Evolutionary conservation across 371 early-diverging fungal species (phyloP).

Genomic region (Mortierella polycephala): DNA sequence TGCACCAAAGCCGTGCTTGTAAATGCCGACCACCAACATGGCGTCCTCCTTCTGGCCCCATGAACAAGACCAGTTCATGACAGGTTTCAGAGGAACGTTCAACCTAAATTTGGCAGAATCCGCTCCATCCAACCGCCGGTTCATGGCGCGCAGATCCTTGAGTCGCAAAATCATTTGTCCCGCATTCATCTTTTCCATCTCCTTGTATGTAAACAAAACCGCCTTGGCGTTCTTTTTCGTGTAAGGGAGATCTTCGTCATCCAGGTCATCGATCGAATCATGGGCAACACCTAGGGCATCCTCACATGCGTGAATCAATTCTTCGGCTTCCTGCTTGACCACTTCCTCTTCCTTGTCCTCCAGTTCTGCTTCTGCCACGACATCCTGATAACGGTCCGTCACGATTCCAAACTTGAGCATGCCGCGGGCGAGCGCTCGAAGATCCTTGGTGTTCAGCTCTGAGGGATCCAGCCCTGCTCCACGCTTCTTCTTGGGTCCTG

Average conservation of each 20-base stretch:
- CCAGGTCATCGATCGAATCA: constrained; percentile 51
- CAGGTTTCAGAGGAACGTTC: constrained; percentile 78
- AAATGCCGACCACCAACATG: constrained; percentile 94
- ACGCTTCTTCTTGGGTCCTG: constrained; percentile 51
- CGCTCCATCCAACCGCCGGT: constrained; percentile 58
- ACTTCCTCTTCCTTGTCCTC: constrained; percentile 73
- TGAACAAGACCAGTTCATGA: constrained; percentile 84
- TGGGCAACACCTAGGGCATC: constrained; percentile 70
- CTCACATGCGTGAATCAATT: constrained; percentile 79
- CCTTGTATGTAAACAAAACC: constrained; percentile 80
- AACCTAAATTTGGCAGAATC: constrained; percentile 49
- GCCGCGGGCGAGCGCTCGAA: constrained; percentile 81
- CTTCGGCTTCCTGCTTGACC: constrained; percentile 65
- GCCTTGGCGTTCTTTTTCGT: constrained; percentile 80
- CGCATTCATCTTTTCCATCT: constrained; percentile 87
- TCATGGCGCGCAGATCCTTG: constrained; percentile 61
- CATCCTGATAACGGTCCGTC: constrained; percentile 79
- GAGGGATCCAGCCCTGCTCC: constrained; percentile 50
- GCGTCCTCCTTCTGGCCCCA: constrained; percentile 97
- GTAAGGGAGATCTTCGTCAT: constrained; percentile 53
- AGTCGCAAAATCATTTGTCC: constrained; percentile 76
- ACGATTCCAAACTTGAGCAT: constrained; percentile 86
- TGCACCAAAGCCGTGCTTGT: constrained; percentile 93
- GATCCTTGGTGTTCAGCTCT: constrained; percentile 78
- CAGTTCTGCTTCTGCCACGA: constrained; percentile 83